Evolutionary conservation across 257 asterid genomes (phyloP), one percentile per base, ranked within the genome.

Genomic region (Solanum sitiens): DNA sequence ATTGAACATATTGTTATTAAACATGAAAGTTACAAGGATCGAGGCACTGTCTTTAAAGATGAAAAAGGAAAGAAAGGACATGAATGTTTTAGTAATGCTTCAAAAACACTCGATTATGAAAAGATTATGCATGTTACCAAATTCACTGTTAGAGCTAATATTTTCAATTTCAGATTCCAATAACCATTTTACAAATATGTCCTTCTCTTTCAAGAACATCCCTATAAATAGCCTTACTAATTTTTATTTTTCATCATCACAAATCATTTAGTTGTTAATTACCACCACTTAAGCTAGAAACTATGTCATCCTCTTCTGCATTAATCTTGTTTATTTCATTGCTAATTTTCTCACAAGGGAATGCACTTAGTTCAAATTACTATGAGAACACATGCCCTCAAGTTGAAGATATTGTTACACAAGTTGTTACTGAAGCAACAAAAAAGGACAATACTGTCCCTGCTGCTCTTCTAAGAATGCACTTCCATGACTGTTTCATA

Each of bases 341-440:
- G 23, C n/a, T 86, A 47, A 32, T 72, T 44, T 86, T 87, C 42
- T 90, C 63, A 30, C 71, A 45, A 35, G 90, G 88, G n/a, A 67
- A 87, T 79, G 91, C 89, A 39, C 90, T 92, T 10, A 92, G 94
- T 77, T 84, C 59, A 33, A 90, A 90, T 86, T 86, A 92, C 89
- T 92, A 89, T 32, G 85, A 86, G 63, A 86, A 72, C 10, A 83
- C 91, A 32, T 89, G 91, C 33, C 87, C 91, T 20, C 56, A 35
- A 21, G 88, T 77, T 30, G 88, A 86, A 77, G 16, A 44, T 33
- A 39, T 82, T 3, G 87, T 87, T 39, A 47, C 83, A 3, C 25
- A 50, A 40, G 87, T 83, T 33, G 45, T 87, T 18, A 83, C 44
- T 42, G 65, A 33, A 18, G 89, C 87, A 42, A 20, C 80, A 21